Conservation (phyloP, 495 filamentous ascomycete species). For the Talaromyces thailandensis region DNA sequence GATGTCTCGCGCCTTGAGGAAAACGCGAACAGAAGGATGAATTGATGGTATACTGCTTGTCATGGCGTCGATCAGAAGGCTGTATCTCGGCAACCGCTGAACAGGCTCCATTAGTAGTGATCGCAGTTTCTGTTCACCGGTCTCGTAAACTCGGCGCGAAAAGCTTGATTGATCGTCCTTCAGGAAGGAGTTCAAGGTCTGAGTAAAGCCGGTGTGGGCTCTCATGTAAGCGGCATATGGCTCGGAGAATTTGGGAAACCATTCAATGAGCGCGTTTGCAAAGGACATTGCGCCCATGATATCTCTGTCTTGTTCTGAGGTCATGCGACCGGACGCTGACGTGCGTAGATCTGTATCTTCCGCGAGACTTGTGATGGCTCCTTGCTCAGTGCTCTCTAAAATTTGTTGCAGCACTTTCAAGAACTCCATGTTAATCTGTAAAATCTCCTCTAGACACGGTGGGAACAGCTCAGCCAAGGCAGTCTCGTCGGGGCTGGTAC, state of each 20-base stretch:
- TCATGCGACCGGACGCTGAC: slow-evolving; percentile 21
- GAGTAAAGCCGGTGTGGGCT: slow-evolving; percentile 73
- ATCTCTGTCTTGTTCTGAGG: slow-evolving; percentile 46
- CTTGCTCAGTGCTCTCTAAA: slow-evolving; percentile 75
- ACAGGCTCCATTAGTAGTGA: slow-evolving; percentile 96
- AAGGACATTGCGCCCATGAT: slow-evolving; percentile 64
- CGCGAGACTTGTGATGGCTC: slow-evolving; percentile 59
- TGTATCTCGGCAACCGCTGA: slow-evolving; percentile 89
- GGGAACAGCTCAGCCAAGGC: slow-evolving; percentile 75
- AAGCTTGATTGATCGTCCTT: slow-evolving; percentile 70
- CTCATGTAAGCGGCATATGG: slow-evolving; percentile 88
- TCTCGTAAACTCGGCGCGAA: slow-evolving; percentile 65
- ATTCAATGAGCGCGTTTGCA: slow-evolving; percentile 70
- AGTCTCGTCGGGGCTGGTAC: slow-evolving; percentile 62
- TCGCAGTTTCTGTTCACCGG: slow-evolving; percentile 82
- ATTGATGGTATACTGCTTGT: slow-evolving; percentile 70
- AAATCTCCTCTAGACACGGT: slow-evolving; percentile 62
- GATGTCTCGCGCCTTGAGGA: slow-evolving; percentile 81
- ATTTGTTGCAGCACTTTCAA: slow-evolving; percentile 62
- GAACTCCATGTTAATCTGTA: slow-evolving; percentile 72
- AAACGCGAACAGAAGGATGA: slow-evolving; percentile 68
- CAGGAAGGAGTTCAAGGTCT: slow-evolving; percentile 65
- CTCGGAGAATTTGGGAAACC: slow-evolving; percentile 82
- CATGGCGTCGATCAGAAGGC: slow-evolving; percentile 92
- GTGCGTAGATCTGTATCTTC: slow-evolving; percentile 42